A percentile compares a stretch with the other conserved stretches of the same genome.
Evolutionary conservation across 805 yeast genomes (phyloP).

Genomic region (Citeromyces nyonsensis): DNA sequence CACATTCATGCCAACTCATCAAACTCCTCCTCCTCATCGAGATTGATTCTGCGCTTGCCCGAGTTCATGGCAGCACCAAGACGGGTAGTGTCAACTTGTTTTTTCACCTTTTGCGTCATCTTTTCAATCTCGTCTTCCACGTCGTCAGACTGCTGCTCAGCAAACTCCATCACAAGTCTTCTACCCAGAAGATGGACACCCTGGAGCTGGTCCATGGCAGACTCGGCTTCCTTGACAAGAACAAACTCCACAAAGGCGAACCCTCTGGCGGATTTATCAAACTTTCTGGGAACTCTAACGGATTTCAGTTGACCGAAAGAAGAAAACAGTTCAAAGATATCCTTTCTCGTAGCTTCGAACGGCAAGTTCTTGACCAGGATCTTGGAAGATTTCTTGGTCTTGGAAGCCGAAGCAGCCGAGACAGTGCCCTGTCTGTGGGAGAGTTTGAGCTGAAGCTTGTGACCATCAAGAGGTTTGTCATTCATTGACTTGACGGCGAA

Average conservation of each 20-base stretch:
- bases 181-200: slow-evolving; percentile 97
- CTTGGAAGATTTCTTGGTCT: slow-evolving; percentile 40
- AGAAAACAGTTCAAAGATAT: slow-evolving; percentile 82
- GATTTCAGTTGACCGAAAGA: slow-evolving; percentile 91
- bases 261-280: slow-evolving; percentile 90
- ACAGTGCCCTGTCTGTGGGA: slow-evolving; percentile 57
- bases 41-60: slow-evolving; percentile 57
- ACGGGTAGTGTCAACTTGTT: slow-evolving; percentile 68
- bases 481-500: slow-evolving; percentile 61
- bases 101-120: slow-evolving; percentile 76
- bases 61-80: slow-evolving; percentile 49
- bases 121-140: slow-evolving; percentile 84
- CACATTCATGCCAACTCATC: not conserved
- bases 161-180: slow-evolving; percentile 84
- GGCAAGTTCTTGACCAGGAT: slow-evolving; percentile 94
- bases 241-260: slow-evolving; percentile 94
- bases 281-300: slow-evolving; percentile 91
- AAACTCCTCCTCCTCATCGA: slow-evolving; percentile 41
- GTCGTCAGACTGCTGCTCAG: slow-evolving; percentile 65
- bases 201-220: slow-evolving; percentile 82
- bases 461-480: slow-evolving; percentile 75
- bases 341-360: slow-evolving; percentile 88
- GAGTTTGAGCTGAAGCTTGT: slow-evolving; percentile 74
- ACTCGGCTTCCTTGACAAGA: slow-evolving; percentile 79
- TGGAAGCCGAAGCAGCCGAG: slow-evolving; percentile 12